Evolutionary conservation across 345 rosid genomes (phyloP).

Genomic region (Barbarea vulgaris): DNA sequence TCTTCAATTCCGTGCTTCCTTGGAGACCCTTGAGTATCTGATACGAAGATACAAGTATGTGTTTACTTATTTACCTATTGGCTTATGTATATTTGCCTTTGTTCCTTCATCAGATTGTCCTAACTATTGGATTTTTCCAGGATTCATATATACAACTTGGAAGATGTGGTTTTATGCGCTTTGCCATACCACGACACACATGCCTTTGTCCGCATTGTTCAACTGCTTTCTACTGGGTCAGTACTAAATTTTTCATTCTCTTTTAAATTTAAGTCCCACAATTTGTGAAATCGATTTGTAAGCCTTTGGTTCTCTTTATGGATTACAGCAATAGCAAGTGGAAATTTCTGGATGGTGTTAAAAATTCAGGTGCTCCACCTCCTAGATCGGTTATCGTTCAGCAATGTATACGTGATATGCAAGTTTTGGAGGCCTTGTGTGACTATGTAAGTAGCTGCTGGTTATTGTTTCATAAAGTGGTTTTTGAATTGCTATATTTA

Average conservation of each 20-base stretch:
- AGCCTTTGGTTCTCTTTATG: conserved; percentile 32
- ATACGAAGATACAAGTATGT: conserved; percentile 87
- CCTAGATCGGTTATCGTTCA: conserved; percentile 86
- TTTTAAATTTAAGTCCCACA: not conserved
- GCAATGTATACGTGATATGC: conserved; percentile 82
- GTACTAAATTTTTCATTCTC: conserved; percentile 13
- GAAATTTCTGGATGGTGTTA: conserved; percentile 86
- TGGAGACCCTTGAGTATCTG: conserved; percentile 85
- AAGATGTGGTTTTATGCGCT: conserved; percentile 77
- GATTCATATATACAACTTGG: conserved; percentile 72
- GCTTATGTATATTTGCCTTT: conserved; percentile 2
- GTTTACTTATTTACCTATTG: not conserved
- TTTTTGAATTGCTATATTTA: conserved; percentile 17
- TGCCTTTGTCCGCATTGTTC: conserved; percentile 77
- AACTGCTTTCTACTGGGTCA: conserved; percentile 75
- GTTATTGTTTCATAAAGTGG: not conserved
- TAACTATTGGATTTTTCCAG: conserved; percentile 48
- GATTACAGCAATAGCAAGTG: conserved; percentile 75
- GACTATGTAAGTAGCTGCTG: conserved; percentile 64
- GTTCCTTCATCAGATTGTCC: not conserved
- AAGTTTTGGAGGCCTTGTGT: conserved; percentile 80
- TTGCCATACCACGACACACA: conserved; percentile 92
- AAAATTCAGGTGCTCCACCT: conserved; percentile 84
- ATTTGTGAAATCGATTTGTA: not conserved
- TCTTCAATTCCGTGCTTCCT: conserved; percentile 64